These are phyloP conservation scores for Phytophthora kernoviae DNA, from an alignment of 352 stramenopile genomes.

Conservation along the genomic window DNA sequence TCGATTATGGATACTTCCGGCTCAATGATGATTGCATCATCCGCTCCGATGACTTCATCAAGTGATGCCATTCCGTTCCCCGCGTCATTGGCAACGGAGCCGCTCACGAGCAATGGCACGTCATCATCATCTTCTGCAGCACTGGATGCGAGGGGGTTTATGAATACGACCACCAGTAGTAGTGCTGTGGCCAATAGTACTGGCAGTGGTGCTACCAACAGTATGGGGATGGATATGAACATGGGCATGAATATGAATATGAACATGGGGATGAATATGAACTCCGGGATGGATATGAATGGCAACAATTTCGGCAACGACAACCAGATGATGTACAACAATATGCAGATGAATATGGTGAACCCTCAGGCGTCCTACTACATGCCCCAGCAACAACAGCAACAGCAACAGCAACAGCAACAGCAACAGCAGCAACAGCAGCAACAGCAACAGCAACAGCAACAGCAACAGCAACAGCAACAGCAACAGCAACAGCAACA, in stretches of 20 bases:
- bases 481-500: conserved; percentile 42
- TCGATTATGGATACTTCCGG: conserved; percentile 34
- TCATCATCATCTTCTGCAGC: conserved; percentile 54
- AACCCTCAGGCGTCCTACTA: conserved; percentile 71
- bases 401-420: conserved; percentile 59
- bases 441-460: conserved; percentile 38
- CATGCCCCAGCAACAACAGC: conserved; percentile 71
- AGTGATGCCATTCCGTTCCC: conserved; percentile 79
- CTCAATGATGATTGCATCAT: conserved; percentile 34
- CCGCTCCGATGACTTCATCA: conserved; percentile 35
- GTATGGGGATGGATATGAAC: conserved; percentile 48
- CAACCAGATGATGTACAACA: conserved; percentile 77
- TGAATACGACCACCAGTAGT: conserved; percentile 37
- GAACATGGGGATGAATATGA: conserved; percentile 60
- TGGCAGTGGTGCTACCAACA: conserved; percentile 4
- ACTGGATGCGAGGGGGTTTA: conserved; percentile 43
- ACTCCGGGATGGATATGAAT: conserved; percentile 62
- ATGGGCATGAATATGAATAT: conserved; percentile 58
- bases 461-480: conserved; percentile 27
- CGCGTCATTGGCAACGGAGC: conserved; percentile 66
- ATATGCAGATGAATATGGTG: conserved; percentile 81
- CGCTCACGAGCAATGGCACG: conserved; percentile 32
- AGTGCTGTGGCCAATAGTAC: conserved; percentile 29
- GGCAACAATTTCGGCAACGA: conserved; percentile 59
- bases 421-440: conserved; percentile 37